Evolutionary conservation across 768 basidiomycete species (phyloP).

Genomic region (Trametes gibbosa): DNA sequence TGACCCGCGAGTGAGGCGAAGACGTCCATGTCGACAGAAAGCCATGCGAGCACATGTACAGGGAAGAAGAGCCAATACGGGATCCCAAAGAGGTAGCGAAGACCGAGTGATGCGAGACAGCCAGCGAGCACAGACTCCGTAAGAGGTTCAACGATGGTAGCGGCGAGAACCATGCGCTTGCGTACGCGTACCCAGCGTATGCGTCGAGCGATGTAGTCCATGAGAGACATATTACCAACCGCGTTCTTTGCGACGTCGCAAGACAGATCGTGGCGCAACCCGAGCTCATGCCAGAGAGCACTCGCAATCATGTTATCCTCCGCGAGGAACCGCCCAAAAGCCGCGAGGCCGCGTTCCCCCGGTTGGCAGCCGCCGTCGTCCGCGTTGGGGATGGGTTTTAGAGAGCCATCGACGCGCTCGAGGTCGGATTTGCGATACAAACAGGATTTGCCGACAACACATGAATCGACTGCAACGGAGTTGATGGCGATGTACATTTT

Average conservation of each 20-base stretch:
- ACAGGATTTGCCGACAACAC: conserved; percentile 96
- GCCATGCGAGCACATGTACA: conserved; percentile 66
- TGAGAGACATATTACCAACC: conserved; percentile 83
- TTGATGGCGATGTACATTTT: conserved; percentile 98
- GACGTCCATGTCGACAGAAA: conserved; percentile 79
- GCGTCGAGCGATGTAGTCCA: conserved; percentile 83
- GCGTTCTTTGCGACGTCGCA: conserved; percentile 88
- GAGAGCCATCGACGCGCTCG: conserved; percentile 65
- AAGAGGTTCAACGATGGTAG: conserved; percentile 88
- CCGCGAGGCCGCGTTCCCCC: conserved; percentile 58
- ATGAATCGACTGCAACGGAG: conserved; percentile 84
- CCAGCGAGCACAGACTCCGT: conserved; percentile 83
- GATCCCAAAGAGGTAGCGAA: conserved; percentile 48
- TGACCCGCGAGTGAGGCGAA: conserved; percentile 73
- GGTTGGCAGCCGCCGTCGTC: conserved; percentile 17
- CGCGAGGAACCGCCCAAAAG: conserved; percentile 86
- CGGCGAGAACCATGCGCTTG: conserved; percentile 86
- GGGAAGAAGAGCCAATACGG: conserved; percentile 54
- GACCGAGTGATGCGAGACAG: conserved; percentile 55
- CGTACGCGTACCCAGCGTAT: conserved; percentile 97
- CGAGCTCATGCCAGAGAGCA: conserved; percentile 91
- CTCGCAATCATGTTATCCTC: conserved; percentile 98
- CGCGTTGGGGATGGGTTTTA: conserved; percentile 43
- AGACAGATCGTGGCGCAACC: conserved; percentile 83
- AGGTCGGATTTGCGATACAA: conserved; percentile 89